Evolutionary conservation across 169 alveolate species (phyloP), one percentile per base, ranked within the genome.

Genomic region (Cryptosporidium ryanae): DNA sequence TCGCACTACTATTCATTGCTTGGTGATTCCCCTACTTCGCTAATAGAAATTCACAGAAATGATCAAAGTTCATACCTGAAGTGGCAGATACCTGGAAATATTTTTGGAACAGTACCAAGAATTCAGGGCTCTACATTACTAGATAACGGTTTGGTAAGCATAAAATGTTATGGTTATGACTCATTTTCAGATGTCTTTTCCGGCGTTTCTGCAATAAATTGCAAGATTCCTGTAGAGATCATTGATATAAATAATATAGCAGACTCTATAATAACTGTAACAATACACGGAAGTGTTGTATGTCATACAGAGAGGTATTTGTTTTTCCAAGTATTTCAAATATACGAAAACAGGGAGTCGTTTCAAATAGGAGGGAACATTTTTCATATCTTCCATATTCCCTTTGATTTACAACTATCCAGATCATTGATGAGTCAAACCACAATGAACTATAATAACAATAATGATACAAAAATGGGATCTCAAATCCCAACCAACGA

Each of bases 141-240:
- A 15, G 87, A 76, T 18, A 29, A 76, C 15, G 71, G 71, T 23
- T 44, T 59, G 31, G 18, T 76, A 12, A 59, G 64, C 21, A 76
- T 76, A 10, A 76, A 46, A 44, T 15, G 70, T 12, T 21, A 29
- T 12, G 71, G 64, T 17, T 32, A 61, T 21, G 34, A 76, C 13
- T 5, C 87, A n/a, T 27, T 76, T 0, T 23, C 34, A 23, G 48
- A 34, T 23, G 13, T 76, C 13, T 76, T 76, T 43, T 54, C 65
- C 25, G 44, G 64, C 21, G n/a, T 76, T 34, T 70, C 87, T 13
- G 44, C 87, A 17, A 76, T 76, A 21, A 76, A 43, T 1, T 76
- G 87, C 52, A 76, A 76, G 65, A 61, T 76, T 18, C 87, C 87
- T 6, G 87, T 76, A 8, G 87, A 76, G 43, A 76, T 76, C 10